These are phyloP conservation scores for Russula vinacea DNA, from an alignment of 768 basidiomycete species.

Conservation along the genomic window DNA sequence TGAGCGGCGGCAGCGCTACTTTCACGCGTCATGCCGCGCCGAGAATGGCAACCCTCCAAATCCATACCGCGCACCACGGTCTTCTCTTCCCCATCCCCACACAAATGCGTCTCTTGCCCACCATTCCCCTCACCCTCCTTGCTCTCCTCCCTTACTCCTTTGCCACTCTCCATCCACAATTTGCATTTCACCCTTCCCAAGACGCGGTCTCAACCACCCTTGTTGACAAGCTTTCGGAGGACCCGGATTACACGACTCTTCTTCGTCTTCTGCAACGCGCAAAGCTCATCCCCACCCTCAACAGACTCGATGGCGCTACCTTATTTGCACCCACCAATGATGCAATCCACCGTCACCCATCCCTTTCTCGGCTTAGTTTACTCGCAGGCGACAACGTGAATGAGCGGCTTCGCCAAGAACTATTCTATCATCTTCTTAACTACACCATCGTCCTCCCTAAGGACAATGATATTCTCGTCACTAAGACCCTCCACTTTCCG, in stretches of 20 bases:
- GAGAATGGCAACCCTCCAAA: neutral
- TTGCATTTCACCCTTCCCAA: conserved; percentile 34
- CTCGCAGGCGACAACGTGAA: conserved; percentile 73
- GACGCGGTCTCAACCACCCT: conserved; percentile 52
- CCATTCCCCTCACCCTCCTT: conserved; percentile 26
- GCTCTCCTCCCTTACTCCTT: conserved; percentile 39
- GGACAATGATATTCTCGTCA: conserved; percentile 41
- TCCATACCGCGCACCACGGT: neutral
- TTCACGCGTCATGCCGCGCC: conserved; percentile 4
- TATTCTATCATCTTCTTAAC: conserved; percentile 94
- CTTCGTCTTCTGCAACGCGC: conserved; percentile 77
- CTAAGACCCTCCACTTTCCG: conserved; percentile 73
- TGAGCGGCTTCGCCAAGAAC: conserved; percentile 79
- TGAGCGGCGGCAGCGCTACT: too few relatives aligned
- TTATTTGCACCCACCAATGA: conserved; percentile 96
- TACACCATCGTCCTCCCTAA: conserved; percentile 56
- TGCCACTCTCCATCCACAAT: conserved; percentile 41
- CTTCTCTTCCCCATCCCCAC: conserved; percentile 11
- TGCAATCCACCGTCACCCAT: conserved; percentile 60
- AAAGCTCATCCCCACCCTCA: conserved; percentile 87
- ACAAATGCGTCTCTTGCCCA: conserved; percentile 18
- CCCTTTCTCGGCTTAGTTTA: conserved; percentile 41
- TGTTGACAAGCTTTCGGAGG: conserved; percentile 70
- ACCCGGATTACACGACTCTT: conserved; percentile 75
- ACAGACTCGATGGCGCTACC: conserved; percentile 76